These are phyloP conservation scores for Ophiosphaerella herpotricha DNA, from an alignment of 2,329 filamentous ascomycete genomes.

Conservation along the genomic window DNA sequence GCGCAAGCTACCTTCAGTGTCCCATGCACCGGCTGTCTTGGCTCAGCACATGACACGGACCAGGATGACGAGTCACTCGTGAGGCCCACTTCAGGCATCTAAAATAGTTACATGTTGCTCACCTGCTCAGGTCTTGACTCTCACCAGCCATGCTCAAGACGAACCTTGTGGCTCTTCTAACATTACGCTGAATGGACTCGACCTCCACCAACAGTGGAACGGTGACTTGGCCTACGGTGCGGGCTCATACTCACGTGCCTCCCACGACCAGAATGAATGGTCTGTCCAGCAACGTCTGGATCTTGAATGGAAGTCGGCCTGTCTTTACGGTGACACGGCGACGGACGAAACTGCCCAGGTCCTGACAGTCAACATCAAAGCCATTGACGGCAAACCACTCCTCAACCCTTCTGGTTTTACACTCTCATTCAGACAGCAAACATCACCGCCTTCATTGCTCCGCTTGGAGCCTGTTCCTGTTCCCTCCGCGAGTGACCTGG, in stretches of 20 bases:
- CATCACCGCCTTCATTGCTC: constrained; percentile 43
- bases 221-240: constrained; percentile 44
- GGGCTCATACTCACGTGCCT: constrained; percentile 36
- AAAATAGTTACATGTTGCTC: constrained; percentile 27
- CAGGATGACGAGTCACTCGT: constrained; percentile 49
- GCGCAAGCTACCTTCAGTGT: constrained; percentile 50
- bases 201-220: constrained; percentile 45
- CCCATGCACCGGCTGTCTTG: constrained; percentile 50
- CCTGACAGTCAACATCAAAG: constrained; percentile 47
- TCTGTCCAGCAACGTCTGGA: constrained; percentile 42
- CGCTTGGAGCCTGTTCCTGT: constrained; percentile 41
- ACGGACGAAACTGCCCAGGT: constrained; percentile 42
- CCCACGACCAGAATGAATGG: constrained; percentile 41
- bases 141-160: constrained; percentile 46
- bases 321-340: constrained; percentile 40
- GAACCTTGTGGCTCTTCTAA: constrained; percentile 47
- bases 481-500: constrained; percentile 29
- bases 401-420: constrained; percentile 43
- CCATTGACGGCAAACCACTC: constrained; percentile 43
- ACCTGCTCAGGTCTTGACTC: constrained; percentile 47
- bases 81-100: constrained; percentile 45
- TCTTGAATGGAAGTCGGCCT: constrained; percentile 46
- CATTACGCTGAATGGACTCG: constrained; percentile 49
- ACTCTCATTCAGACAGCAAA: constrained; percentile 47
- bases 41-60: constrained; percentile 39